A percentile compares a stretch with the other conserved stretches of the same genome.
These are phyloP conservation scores for Blastocystis hominis DNA, from an alignment of 352 stramenopile species.

Conservation along the genomic window DNA sequence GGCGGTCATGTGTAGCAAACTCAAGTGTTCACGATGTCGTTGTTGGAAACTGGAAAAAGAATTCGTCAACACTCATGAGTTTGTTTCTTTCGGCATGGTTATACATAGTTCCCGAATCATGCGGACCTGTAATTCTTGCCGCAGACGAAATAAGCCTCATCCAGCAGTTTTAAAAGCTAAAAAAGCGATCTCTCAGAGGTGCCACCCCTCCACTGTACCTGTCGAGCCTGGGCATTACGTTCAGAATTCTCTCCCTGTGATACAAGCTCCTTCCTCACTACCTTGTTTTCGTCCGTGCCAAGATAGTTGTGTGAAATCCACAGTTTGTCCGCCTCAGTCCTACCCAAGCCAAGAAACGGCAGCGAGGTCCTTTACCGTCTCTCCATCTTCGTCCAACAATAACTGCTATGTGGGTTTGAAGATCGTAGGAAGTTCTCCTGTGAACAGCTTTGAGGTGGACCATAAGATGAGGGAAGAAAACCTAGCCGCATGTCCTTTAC, in stretches of 20 bases:
- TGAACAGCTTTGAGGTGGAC: neutral
- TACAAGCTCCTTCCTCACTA: neutral
- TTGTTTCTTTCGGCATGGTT: neutral
- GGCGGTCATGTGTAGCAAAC: neutral
- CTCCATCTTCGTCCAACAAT: no score
- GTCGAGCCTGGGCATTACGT: neutral
- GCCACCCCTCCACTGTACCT: neutral
- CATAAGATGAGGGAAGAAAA: neutral
- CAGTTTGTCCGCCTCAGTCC: neutral
- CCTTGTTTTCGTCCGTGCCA: neutral
- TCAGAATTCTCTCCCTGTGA: neutral
- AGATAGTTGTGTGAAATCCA: neutral
- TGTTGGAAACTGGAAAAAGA: conserved; percentile 36
- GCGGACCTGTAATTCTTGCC: conserved; percentile 45
- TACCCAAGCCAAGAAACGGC: neutral
- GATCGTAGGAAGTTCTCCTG: neutral
- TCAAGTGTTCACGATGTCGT: conserved; percentile 49
- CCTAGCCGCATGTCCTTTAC: neutral
- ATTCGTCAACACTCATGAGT: neutral
- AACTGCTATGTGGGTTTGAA: neutral
- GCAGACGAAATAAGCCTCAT: neutral
- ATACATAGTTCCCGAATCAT: conserved; percentile 28
- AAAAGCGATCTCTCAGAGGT: neutral
- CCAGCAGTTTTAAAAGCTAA: neutral
- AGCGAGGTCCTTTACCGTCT: neutral